Base-by-base conservation (phyloP, 768 basidiomycete species). In the Rubroboletus satanas region DNA sequence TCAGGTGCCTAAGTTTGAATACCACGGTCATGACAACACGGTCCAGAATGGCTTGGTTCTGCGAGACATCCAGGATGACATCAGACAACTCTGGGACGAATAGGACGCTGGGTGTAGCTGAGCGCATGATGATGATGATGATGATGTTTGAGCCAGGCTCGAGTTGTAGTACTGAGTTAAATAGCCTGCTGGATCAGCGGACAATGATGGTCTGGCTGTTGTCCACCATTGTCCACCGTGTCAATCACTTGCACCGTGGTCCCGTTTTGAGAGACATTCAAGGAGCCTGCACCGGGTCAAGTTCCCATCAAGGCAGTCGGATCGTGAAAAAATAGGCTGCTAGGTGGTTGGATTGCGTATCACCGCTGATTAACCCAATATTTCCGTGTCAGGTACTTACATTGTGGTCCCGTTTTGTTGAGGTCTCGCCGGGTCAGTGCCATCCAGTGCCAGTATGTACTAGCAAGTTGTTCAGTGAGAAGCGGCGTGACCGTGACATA, bases 401-500 rank as follows among this genome's bases (percentile, higher is more conserved):
- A 39, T 21, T 6, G 18, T 42, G 23, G 23, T 23, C 23, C 41
- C 41, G 21, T 42, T 12, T 41, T 18, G 21, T 21, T 21, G 2
- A 21, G 21, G 21, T 21, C 21, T 21, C 21, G 21, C 21, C 21
- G 21, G 21, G 21, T 21, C 21, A 21, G 21, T 21, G 21, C 21
- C 21, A 21, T 21, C 21, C 21, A 21, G 21, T 21, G 21, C 21
- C 21, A 21, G 21, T 21, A 21, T 21, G 21, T 21, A 21, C 21
- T 21, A 21, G 21, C 21, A 21, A 33, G 32, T 33, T 11, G 32
- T 33, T 21, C 21, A 5, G 32, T 33, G 32, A 9, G 32, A 33
- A 8, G 14, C 17, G 15, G 17, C 6, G 38, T 38, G 38, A 38
- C 38, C 18, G 66, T 71, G 70, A 68, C 62, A 49, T 62, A 53